These are phyloP conservation scores for Acanthamoeba healyi DNA, from an alignment of 208 protist genomes.

Conservation along the genomic window DNA sequence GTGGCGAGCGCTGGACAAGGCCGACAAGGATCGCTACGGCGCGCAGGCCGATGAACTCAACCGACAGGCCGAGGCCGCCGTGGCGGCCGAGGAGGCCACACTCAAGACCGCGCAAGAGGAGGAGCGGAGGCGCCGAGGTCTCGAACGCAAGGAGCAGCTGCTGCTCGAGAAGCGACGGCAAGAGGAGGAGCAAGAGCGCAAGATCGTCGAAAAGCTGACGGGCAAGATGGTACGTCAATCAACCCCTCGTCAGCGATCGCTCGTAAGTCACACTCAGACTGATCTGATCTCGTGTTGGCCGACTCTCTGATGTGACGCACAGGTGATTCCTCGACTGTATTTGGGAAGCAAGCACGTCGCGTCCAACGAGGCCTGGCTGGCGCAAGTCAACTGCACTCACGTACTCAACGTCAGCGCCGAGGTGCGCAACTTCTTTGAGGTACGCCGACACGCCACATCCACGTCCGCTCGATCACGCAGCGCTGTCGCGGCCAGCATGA, in stretches of 20 bases:
- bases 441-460: neutral
- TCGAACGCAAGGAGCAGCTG: constrained; percentile 39
- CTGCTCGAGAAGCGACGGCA: constrained; percentile 4
- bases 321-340: constrained; percentile 42
- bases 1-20: constrained; percentile 41
- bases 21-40: neutral
- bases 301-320: too few relatives aligned
- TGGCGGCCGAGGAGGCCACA: neutral
- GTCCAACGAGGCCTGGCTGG: neutral
- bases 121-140: neutral
- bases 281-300: too few relatives aligned
- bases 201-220: constrained; percentile 6
- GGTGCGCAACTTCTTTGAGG: constrained; percentile 58
- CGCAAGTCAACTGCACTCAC: neutral
- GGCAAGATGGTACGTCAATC: constrained; percentile 40
- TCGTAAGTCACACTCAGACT: too few relatives aligned
- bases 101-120: neutral
- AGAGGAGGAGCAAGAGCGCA: constrained; percentile 33
- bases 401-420: constrained; percentile 30
- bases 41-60: constrained; percentile 31
- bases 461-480: neutral
- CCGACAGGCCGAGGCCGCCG: neutral
- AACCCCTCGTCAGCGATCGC: too few relatives aligned
- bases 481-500: too few relatives aligned
- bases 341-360: constrained; percentile 25